Evolutionary conservation across 2,329 filamentous ascomycete species (phyloP), one percentile per base, ranked within the genome.

Genomic region (Diaporthe ampelina): DNA sequence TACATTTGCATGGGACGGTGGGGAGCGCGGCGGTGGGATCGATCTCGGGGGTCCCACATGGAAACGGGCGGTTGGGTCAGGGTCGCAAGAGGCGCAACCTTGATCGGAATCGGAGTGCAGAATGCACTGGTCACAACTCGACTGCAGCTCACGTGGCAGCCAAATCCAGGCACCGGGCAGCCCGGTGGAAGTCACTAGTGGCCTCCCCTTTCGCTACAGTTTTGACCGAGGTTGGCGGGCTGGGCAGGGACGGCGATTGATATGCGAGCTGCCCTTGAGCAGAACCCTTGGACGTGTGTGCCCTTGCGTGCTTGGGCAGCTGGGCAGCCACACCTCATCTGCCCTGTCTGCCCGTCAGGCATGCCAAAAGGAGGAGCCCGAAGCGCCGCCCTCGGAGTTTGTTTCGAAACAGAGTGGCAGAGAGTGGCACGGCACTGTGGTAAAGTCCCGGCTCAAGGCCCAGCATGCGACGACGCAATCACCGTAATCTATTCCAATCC

Each of bases 401-500:
- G 45, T 67, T 67, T 67, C 63, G 63, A 67, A 67, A 67, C 63
- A 67, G 21, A 17, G 43, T 63, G 58, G 58, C 29, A 43, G 9
- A 10, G 45, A 4, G 37, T 40, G 37, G 37, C 37, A 40, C 37
- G 37, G 37, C n/a, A 50, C 45, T 10, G 45, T 52, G 48, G 48
- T 52, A 52, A 2, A 15, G 48, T 52, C 43, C 61, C 29, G 43
- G 61, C 61, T 32, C 61, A 29, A 65, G 29, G 43, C 26, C 43
- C 43, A 52, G 63, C 63, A 50, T 67, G 63, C 63, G 45, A 67
- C 63, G 48, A 68, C 48, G 48, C 48, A 68, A 68, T 68, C 48
- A 68, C 63, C 32, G 63, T 15, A 68, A 68, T 68, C 63, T 68
- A 68, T 54, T 68, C 63, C 63, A 68, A 68, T 68, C 63, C 32